phyloP scores from a whole-genome alignment of 225 moss, liverwort and hornwort species.

The Physcomitrellopsis africana region DNA sequence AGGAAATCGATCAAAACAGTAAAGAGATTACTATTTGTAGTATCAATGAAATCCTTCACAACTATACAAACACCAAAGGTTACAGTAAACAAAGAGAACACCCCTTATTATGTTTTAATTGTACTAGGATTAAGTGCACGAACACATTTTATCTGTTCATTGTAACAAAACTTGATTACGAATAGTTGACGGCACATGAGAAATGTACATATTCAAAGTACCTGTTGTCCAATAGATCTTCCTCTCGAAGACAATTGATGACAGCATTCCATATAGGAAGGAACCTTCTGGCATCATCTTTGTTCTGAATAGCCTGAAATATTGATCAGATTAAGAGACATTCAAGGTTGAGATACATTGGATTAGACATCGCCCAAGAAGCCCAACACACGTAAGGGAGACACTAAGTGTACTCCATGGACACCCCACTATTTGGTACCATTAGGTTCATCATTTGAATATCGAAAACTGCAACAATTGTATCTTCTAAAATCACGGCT shows the following conservation, averaged over 20 bases:
- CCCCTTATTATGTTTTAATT: background rate
- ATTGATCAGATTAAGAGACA: conserved; percentile 16
- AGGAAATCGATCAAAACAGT: background rate
- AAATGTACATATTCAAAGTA: conserved; percentile 30
- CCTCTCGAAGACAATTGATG: conserved; percentile 82
- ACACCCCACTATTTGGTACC: conserved; percentile 2
- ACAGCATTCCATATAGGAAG: conserved; percentile 92
- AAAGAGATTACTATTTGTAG: background rate
- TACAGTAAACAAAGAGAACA: conserved; percentile 1
- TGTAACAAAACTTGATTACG: conserved; percentile 10
- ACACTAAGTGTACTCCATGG: conserved; percentile 4
- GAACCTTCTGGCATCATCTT: conserved; percentile 64
- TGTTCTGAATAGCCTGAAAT: conserved; percentile 45
- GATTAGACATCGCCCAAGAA: conserved; percentile 5
- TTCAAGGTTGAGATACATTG: conserved; percentile 17
- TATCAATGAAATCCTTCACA: background rate
- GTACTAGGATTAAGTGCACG: background rate
- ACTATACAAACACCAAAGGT: background rate
- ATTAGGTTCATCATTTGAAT: conserved; percentile 18
- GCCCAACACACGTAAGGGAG: background rate
- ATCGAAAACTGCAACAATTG: background rate
- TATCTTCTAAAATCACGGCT: background rate
- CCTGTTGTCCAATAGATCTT: conserved; percentile 87
- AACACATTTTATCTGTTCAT: background rate
- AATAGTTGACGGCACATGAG: conserved; percentile 9